Base-by-base conservation (phyloP, 192 early-diverging fungal species). In the Phlyctochytrium arcticum region DNA sequence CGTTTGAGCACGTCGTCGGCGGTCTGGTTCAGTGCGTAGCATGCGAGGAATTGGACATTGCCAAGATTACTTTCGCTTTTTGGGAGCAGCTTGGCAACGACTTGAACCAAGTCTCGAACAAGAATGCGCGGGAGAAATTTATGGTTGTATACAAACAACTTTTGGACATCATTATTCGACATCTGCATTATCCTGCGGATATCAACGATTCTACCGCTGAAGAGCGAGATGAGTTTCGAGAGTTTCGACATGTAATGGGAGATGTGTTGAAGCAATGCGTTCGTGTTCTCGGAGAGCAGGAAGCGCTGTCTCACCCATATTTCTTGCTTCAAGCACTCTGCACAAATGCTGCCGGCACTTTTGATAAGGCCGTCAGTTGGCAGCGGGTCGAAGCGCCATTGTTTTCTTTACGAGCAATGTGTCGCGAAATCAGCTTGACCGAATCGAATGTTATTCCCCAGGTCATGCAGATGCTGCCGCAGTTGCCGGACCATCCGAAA, bases 261-360 rank as follows among this genome's bases (percentile, higher is more conserved):
- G 95, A 98, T 62, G 92, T 95, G 42, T 80, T 99, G 35, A 99
- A 99, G 76, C 90, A 91, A 66, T 95, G 95, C 61, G 92, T 93
- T 42, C 69, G 80, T 10, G 87, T 98, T 12, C 68, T 95, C 1
- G 94, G 95, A 5, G 81, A 82, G 9, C 77, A 88, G 2, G 80
- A 80, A 29, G 89, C 93, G 15, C 75, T 99, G 23, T 62, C 73
- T 0, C 85, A 86, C 26, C 88, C 89, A 1, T 86, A 83, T 60
- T 39, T 62, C 5, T 57, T 91, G 21, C 72, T 93, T 4, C 29
- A 51, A 15, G 58, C 75, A 6, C 60, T 82, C 10, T 53, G 30
- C 12, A 24, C 27, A 15, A n/a, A 32, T 32, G 47, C 21, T 8
- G 29, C 17, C 2, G 68, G 72, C 36, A 36, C 65, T 4, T 65